Percentiles rank a stretch among this genome's conserved stretches.
phyloP scores from a whole-genome alignment of 352 stramenopile genomes.

The Pythium utonaiense region DNA sequence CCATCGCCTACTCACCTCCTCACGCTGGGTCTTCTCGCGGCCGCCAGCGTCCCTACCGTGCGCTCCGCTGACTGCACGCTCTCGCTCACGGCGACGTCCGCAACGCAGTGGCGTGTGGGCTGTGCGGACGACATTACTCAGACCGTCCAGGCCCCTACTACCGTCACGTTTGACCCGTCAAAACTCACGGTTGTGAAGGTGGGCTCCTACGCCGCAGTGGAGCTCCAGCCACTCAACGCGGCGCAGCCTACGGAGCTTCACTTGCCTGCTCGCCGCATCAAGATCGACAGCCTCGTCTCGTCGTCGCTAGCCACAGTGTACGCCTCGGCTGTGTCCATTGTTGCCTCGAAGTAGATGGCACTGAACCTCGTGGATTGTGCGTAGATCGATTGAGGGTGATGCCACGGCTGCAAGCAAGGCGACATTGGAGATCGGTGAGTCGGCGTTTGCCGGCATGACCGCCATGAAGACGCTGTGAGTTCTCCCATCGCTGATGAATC shows the following conservation, averaged over 20 bases:
- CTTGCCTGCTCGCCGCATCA: background rate
- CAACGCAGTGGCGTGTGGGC: background rate
- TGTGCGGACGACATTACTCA: background rate
- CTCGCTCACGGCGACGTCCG: background rate
- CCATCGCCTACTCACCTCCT: background rate
- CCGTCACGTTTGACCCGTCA: background rate
- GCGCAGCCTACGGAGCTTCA: background rate
- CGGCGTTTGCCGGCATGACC: background rate
- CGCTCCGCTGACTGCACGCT: background rate
- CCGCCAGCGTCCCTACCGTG: background rate
- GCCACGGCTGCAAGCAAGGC: background rate
- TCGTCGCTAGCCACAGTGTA: background rate
- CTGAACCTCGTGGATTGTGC: no score
- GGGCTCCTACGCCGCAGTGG: background rate
- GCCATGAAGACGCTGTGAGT: background rate
- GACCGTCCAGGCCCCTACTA: background rate
- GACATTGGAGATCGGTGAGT: background rate
- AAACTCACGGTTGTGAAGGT: background rate
- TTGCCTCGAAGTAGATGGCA: no score
- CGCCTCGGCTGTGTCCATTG: background rate
- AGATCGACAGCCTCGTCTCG: background rate
- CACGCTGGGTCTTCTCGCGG: background rate
- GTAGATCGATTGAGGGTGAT: background rate
- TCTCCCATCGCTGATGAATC: no score
- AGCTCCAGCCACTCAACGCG: background rate